phyloP scores from a whole-genome alignment of 495 filamentous ascomycete species.

The Lophiotrema nucula region DNA sequence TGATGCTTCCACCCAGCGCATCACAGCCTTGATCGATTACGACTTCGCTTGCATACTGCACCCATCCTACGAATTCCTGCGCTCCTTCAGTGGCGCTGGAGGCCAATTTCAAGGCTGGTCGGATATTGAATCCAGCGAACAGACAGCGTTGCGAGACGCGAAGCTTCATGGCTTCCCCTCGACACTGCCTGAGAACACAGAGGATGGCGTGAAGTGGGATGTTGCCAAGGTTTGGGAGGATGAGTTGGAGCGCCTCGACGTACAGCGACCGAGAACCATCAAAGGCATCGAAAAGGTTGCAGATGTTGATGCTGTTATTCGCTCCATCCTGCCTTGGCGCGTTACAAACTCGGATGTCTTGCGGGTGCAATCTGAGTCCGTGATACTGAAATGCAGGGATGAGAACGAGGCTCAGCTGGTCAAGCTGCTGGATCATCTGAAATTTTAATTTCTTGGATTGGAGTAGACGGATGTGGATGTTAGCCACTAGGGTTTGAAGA shows the following conservation, averaged over 20 bases:
- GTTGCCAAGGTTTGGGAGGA: constrained; percentile 38
- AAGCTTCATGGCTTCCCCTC: constrained; percentile 39
- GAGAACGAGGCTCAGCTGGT: constrained; percentile 24
- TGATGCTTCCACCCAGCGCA: constrained; percentile 32
- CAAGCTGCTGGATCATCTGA: constrained; percentile 14
- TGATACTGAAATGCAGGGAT: constrained; percentile 18
- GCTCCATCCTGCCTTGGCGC: constrained; percentile 33
- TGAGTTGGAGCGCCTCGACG: constrained; percentile 15
- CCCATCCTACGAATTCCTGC: constrained; percentile 39
- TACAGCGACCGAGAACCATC: constrained; percentile 39
- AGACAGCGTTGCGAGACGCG: constrained; percentile 29
- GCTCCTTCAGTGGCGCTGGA: constrained; percentile 34
- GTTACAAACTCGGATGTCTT: constrained; percentile 36
- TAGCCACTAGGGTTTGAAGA: no score
- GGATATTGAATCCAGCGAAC: constrained; percentile 27
- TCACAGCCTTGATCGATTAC: constrained; percentile 38
- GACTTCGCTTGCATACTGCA: constrained; percentile 37
- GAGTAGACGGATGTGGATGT: no score
- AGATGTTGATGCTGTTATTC: constrained; percentile 37
- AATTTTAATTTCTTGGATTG: constrained; percentile 8
- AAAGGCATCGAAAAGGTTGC: constrained; percentile 38
- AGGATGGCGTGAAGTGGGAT: constrained; percentile 38
- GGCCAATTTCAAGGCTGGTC: constrained; percentile 31
- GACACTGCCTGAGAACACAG: constrained; percentile 24
- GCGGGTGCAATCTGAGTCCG: constrained; percentile 36